A percentile compares a stretch with the other conserved stretches of the same genome.
phyloP scores from a whole-genome alignment of 495 filamentous ascomycete species.

The Recurvomyces mirabilis region DNA sequence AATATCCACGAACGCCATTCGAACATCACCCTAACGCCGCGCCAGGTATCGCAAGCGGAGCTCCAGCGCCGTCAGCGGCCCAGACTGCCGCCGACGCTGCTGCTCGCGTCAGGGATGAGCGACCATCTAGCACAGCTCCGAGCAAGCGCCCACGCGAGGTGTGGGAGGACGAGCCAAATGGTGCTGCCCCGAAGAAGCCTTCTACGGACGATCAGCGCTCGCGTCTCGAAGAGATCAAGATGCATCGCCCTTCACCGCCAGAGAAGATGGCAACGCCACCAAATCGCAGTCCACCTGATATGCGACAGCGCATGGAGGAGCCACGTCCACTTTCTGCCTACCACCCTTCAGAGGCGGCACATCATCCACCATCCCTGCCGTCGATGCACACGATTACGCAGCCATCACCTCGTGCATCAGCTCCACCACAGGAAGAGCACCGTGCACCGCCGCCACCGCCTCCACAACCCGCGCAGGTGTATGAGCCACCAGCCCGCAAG shows the following conservation, averaged over 20 bases:
- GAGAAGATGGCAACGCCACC: constrained; percentile 50
- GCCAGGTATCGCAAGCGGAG: constrained; percentile 62
- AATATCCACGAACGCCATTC: constrained; percentile 67
- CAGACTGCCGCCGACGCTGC: constrained; percentile 64
- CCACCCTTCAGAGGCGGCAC: constrained; percentile 81
- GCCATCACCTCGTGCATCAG: constrained; percentile 46
- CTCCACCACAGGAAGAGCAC: constrained; percentile 31
- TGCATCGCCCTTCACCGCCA: constrained; percentile 43
- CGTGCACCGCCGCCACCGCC: constrained; percentile 43
- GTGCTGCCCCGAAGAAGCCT: constrained; percentile 60
- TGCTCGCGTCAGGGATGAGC: constrained; percentile 71
- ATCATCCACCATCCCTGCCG: constrained; percentile 64
- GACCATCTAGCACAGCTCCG: constrained; percentile 51
- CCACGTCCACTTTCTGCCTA: constrained; percentile 58
- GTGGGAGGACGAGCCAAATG: constrained; percentile 71
- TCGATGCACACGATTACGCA: constrained; percentile 60
- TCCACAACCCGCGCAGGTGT: constrained; percentile 36
- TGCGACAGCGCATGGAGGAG: constrained; percentile 46
- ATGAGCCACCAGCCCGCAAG: constrained; percentile 78
- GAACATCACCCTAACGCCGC: constrained; percentile 61
- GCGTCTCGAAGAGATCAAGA: constrained; percentile 68
- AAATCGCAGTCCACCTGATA: constrained; percentile 70
- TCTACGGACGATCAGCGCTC: constrained; percentile 78
- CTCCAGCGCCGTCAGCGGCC: constrained; percentile 62
- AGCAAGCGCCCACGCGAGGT: constrained; percentile 78